Evolutionary conservation across 176 grass and related monocot genomes (phyloP).

Genomic region (Tillandsia leiboldiana): DNA sequence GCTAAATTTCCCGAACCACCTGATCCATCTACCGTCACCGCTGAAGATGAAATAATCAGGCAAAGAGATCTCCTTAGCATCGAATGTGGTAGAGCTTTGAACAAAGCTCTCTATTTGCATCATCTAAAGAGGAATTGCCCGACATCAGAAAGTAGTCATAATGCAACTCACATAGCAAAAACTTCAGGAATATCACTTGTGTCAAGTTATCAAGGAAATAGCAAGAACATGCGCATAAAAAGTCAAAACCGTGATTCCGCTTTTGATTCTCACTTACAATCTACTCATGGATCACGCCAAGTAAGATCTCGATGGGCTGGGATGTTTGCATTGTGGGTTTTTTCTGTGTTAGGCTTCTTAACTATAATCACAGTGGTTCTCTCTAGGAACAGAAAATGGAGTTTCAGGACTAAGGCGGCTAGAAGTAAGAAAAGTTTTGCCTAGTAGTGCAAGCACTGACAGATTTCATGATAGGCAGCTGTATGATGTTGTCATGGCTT

Average conservation of each 20-base stretch:
- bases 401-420: slow-evolving; percentile 39
- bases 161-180: slow-evolving; percentile 15
- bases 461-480: background rate
- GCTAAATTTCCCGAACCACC: slow-evolving; percentile 82
- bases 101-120: slow-evolving; percentile 75
- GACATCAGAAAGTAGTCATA: slow-evolving; percentile 18
- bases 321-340: slow-evolving; percentile 63
- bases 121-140: slow-evolving; percentile 54
- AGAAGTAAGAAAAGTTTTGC: slow-evolving; percentile 44
- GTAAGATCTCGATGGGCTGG: slow-evolving; percentile 37
- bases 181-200: background rate
- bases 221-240: slow-evolving; percentile 13
- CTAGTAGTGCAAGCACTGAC: background rate
- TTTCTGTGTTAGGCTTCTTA: slow-evolving; percentile 55
- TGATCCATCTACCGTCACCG: slow-evolving; percentile 48
- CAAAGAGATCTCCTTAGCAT: slow-evolving; percentile 90
- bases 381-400: slow-evolving; percentile 36
- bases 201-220: slow-evolving; percentile 17
- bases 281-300: slow-evolving; percentile 29
- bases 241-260: slow-evolving; percentile 12
- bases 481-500: background rate
- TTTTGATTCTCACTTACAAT: slow-evolving; percentile 8
- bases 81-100: slow-evolving; percentile 69
- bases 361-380: slow-evolving; percentile 52
- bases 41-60: slow-evolving; percentile 31